Conservation (phyloP, 352 stramenopile genomes). For the Elongisporangium prolatum region DNA sequence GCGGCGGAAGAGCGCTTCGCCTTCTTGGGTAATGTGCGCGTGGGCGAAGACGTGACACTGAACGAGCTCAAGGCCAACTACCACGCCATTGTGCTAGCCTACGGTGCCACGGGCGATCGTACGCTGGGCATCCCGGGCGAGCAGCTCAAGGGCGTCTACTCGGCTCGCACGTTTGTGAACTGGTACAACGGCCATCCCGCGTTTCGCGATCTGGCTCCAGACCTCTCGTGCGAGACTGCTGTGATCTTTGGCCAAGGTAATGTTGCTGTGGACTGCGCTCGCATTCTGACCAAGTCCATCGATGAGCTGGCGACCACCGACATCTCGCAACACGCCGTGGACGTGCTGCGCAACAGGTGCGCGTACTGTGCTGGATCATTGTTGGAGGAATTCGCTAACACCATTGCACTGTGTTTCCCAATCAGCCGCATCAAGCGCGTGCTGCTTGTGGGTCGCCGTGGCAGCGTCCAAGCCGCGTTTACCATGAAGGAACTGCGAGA, state of each 20-base stretch:
- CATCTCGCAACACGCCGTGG: conserved; percentile 87
- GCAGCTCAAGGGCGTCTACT: conserved; percentile 66
- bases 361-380: background rate
- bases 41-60: conserved; percentile 87
- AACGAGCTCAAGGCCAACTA: conserved; percentile 88
- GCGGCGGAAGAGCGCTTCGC: conserved; percentile 70
- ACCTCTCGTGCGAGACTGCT: conserved; percentile 63
- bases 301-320: conserved; percentile 90
- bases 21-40: conserved; percentile 89
- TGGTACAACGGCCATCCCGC: conserved; percentile 99
- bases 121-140: conserved; percentile 87
- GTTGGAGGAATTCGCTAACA: too few species aligned
- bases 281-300: conserved; percentile 91
- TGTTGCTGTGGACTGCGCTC: conserved; percentile 96
- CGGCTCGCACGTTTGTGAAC: conserved; percentile 94
- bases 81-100: conserved; percentile 94
- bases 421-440: conserved; percentile 77
- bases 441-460: conserved; percentile 90
- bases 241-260: conserved; percentile 98
- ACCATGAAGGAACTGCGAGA: conserved; percentile 97
- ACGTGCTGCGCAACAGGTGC: conserved; percentile 67
- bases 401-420: background rate
- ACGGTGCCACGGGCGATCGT: conserved; percentile 91
- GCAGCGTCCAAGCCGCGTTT: conserved; percentile 95
- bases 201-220: conserved; percentile 81